Conservation (phyloP, 2,329 filamentous ascomycete species). For the Botrytis galanthina region DNA sequence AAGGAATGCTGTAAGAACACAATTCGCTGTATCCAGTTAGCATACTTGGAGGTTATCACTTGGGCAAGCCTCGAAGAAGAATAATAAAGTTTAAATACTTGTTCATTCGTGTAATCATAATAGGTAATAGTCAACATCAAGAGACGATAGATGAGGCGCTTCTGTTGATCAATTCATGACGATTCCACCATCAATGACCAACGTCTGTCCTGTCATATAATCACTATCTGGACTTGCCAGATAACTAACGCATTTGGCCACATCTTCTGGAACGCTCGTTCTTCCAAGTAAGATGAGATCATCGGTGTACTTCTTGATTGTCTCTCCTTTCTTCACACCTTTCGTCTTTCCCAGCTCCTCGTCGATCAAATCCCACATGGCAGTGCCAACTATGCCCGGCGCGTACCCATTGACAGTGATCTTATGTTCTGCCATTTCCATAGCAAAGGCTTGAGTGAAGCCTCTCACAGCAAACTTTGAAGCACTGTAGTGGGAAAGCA, state of each 20-base stretch:
- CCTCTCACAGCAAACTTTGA: conserved; percentile 67
- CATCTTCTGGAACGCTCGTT: conserved; percentile 60
- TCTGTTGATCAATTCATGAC: conserved; percentile 24
- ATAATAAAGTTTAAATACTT: neutral
- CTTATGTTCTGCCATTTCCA: conserved; percentile 62
- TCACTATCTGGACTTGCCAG: conserved; percentile 58
- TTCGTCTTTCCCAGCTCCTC: conserved; percentile 53
- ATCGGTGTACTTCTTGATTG: conserved; percentile 52
- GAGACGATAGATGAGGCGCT: neutral
- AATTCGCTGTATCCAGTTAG: neutral
- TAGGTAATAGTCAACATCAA: neutral
- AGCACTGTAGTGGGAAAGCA: conserved; percentile 61
- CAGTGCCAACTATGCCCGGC: conserved; percentile 62
- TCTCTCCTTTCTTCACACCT: conserved; percentile 51
- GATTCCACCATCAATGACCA: conserved; percentile 49
- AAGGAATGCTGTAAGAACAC: neutral
- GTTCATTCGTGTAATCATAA: neutral
- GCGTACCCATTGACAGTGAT: conserved; percentile 69
- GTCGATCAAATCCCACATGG: conserved; percentile 69
- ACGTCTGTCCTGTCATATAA: conserved; percentile 64
- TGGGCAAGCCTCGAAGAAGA: neutral
- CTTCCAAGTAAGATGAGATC: conserved; percentile 57
- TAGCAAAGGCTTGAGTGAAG: conserved; percentile 63
- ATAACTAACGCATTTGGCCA: conserved; percentile 61
- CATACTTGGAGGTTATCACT: neutral